Evolutionary conservation across 2,329 filamentous ascomycete species (phyloP).

Genomic region (Colletotrichum sp.): DNA sequence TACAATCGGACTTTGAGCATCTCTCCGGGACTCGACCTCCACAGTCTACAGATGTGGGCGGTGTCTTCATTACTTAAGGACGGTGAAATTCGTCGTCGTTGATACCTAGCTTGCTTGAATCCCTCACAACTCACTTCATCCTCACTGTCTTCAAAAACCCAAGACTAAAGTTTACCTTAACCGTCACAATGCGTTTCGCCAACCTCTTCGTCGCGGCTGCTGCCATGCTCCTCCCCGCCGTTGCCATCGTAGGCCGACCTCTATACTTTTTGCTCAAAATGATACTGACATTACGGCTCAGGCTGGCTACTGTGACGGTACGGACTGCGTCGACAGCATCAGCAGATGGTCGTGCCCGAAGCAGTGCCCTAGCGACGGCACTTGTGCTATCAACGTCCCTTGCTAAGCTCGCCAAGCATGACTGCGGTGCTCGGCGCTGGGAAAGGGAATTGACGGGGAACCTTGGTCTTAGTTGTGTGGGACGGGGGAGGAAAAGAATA

Average conservation of each 20-base stretch:
- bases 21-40: background rate
- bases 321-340: background rate
- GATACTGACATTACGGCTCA: background rate
- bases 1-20: background rate
- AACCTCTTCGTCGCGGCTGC: background rate
- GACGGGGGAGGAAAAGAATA: background rate
- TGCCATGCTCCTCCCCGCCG: background rate
- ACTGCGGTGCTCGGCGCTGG: background rate
- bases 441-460: background rate
- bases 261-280: background rate
- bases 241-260: background rate
- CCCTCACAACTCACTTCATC: background rate
- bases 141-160: accelerated
- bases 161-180: no score
- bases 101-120: accelerated
- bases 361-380: background rate
- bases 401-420: background rate
- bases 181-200: background rate
- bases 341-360: background rate
- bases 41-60: background rate
- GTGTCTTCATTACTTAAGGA: background rate
- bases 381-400: background rate
- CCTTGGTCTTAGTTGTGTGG: accelerated
- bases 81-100: background rate
- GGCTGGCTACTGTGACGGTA: background rate